These are phyloP conservation scores for Kazachstania sp. DNA, from an alignment of 1,139 yeast genomes.

Conservation along the genomic window DNA sequence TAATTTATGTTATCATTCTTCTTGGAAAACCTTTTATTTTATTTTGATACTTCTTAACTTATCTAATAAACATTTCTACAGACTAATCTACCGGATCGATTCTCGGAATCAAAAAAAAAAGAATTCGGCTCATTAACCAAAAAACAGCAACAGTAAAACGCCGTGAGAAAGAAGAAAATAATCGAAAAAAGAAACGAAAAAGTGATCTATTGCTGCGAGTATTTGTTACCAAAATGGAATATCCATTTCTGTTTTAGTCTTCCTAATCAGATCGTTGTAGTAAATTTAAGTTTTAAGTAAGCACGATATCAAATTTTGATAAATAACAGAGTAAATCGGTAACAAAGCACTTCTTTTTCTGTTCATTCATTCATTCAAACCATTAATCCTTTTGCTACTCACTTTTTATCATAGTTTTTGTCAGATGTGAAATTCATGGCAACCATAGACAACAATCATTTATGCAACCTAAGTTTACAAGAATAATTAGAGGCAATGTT, in stretches of 20 bases:
- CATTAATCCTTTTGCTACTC: too few relatives aligned
- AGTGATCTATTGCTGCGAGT: too few relatives aligned
- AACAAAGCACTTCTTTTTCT: too few relatives aligned
- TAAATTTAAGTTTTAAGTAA: conserved; percentile 2
- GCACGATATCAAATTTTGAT: neutral
- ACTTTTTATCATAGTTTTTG: too few relatives aligned
- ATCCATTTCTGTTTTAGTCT: too few relatives aligned
- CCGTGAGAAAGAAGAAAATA: neutral
- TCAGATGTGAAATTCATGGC: too few relatives aligned
- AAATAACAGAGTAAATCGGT: too few relatives aligned
- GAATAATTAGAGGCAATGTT: too few relatives aligned
- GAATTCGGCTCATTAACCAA: neutral
- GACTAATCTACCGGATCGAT: conserved; percentile 3
- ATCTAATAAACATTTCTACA: neutral
- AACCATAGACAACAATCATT: too few relatives aligned
- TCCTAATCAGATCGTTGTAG: conserved; percentile 1
- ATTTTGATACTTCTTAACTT: neutral
- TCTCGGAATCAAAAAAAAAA: neutral
- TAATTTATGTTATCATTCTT: neutral
- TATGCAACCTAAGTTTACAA: too few relatives aligned
- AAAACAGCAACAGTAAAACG: neutral
- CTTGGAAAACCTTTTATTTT: neutral
- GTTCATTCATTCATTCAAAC: too few relatives aligned
- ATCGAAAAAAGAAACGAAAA: neutral
- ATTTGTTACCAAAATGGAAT: too few relatives aligned